These are phyloP conservation scores for Fusarium illudens DNA, from an alignment of 2,329 filamentous ascomycete species.

Conservation along the genomic window DNA sequence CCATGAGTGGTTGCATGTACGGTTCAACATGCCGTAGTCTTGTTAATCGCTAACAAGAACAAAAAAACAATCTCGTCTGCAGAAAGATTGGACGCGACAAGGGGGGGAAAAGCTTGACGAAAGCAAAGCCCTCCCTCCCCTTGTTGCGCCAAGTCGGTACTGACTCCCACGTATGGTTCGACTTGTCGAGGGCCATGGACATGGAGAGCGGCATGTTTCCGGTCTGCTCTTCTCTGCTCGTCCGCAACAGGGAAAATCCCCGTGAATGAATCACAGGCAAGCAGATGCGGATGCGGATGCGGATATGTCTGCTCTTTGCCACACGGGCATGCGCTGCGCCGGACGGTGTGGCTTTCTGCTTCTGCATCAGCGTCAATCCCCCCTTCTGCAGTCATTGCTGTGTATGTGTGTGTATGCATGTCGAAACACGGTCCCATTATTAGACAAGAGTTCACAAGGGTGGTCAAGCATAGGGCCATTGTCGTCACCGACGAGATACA, in stretches of 20 bases:
- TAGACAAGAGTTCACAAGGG: background rate
- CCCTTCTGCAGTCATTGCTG: background rate
- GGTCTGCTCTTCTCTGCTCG: background rate
- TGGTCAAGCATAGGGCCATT: background rate
- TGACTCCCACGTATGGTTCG: background rate
- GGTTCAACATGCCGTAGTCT: background rate
- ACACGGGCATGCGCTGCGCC: background rate
- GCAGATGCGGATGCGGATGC: no score
- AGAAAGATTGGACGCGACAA: background rate
- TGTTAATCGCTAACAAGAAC: no score
- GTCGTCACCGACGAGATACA: background rate
- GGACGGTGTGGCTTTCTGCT: conserved; percentile 9
- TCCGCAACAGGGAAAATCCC: conserved; percentile 19
- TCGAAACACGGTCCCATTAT: conserved; percentile 6
- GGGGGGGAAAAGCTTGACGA: conserved; percentile 9
- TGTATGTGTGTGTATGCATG: conserved; percentile 13
- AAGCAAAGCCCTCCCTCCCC: background rate
- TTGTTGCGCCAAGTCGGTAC: conserved; percentile 30
- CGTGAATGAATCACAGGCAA: background rate
- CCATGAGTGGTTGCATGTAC: background rate
- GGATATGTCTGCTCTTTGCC: conserved; percentile 5
- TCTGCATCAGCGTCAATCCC: background rate
- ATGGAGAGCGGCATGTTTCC: background rate
- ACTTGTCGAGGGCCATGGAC: background rate
- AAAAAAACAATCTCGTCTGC: no score